These are phyloP conservation scores for Exophiala phaeomuriformis DNA, from an alignment of 2,329 filamentous ascomycete genomes.

Conservation along the genomic window DNA sequence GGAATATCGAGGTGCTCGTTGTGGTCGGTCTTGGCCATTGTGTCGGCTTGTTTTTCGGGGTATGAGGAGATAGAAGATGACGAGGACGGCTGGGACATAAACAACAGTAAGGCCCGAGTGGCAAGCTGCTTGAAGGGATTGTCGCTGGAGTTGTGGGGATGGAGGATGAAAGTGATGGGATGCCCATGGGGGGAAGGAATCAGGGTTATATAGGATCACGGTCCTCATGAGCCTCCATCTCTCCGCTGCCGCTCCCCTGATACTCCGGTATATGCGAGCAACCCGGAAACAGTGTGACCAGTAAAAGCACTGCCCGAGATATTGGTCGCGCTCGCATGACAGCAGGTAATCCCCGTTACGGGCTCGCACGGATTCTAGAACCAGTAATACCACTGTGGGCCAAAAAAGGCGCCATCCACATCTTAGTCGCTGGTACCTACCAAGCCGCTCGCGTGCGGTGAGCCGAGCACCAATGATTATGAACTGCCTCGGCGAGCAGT, in stretches of 20 bases:
- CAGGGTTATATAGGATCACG: slow-evolving; percentile 11
- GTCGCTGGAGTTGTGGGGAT: slow-evolving; percentile 13
- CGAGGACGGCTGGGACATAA: not conserved
- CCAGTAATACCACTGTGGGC: slow-evolving; percentile 1
- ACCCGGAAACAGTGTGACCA: slow-evolving; percentile 1
- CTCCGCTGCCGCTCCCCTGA: slow-evolving; percentile 5
- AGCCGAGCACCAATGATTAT: too few species aligned
- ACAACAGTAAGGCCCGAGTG: slow-evolving; percentile 10
- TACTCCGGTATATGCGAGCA: not conserved
- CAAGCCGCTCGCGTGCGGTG: too few species aligned
- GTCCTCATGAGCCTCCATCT: slow-evolving; percentile 6
- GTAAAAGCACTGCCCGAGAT: not conserved
- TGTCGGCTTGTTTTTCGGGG: slow-evolving; percentile 10
- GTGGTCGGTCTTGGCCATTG: slow-evolving; percentile 15
- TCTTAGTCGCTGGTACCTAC: too few species aligned
- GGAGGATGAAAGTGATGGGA: slow-evolving; percentile 5
- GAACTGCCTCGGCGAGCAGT: too few species aligned
- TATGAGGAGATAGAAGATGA: slow-evolving; percentile 10
- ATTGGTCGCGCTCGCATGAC: not conserved
- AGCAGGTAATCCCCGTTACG: slow-evolving; percentile 2
- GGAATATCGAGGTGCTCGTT: slow-evolving; percentile 12
- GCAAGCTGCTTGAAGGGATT: not conserved
- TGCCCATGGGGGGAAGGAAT: slow-evolving; percentile 11
- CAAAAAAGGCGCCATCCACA: not conserved
- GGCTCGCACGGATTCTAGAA: slow-evolving; percentile 13